Evolutionary conservation across 805 yeast genomes (phyloP).

Genomic region (Blastobotrys terrestris): DNA sequence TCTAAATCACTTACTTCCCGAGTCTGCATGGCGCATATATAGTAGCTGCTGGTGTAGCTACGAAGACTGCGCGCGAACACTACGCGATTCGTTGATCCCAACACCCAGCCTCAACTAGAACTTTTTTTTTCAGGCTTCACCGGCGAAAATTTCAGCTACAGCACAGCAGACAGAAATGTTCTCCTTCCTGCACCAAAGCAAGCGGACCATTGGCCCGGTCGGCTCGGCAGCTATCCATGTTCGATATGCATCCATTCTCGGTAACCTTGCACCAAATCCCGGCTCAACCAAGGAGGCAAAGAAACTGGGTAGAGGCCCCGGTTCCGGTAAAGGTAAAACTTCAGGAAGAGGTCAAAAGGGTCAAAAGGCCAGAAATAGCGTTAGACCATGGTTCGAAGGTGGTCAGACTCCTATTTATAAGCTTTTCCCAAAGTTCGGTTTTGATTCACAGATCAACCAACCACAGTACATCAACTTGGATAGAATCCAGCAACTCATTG

Average conservation of each 20-base stretch:
- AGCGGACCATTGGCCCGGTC: neutral
- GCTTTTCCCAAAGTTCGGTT: constrained; percentile 79
- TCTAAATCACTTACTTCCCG: too few species aligned
- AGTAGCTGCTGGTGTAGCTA: too few species aligned
- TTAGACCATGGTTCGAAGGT: constrained; percentile 95
- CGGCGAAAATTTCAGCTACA: neutral
- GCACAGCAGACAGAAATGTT: neutral
- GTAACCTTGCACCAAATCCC: constrained; percentile 26
- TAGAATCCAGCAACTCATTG: constrained; percentile 64
- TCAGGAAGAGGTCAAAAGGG: constrained; percentile 98
- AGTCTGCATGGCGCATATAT: too few species aligned
- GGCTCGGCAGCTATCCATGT: neutral
- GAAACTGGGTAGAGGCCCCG: constrained; percentile 94
- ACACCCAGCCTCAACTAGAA: too few species aligned
- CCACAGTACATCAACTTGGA: constrained; percentile 53
- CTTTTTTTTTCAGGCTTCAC: too few species aligned
- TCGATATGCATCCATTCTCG: constrained; percentile 15
- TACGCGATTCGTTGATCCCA: neutral
- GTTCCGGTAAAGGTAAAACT: constrained; percentile 82
- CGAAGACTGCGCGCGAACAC: too few species aligned
- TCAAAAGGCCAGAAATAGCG: constrained; percentile 91
- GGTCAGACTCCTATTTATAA: constrained; percentile 93
- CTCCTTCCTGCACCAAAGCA: neutral
- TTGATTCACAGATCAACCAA: constrained; percentile 38
- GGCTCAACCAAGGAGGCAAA: constrained; percentile 33